Evolutionary conservation across 192 early-diverging fungal genomes (phyloP), one percentile per base, ranked within the genome.

Genomic region (Blastocladiella britannica): DNA sequence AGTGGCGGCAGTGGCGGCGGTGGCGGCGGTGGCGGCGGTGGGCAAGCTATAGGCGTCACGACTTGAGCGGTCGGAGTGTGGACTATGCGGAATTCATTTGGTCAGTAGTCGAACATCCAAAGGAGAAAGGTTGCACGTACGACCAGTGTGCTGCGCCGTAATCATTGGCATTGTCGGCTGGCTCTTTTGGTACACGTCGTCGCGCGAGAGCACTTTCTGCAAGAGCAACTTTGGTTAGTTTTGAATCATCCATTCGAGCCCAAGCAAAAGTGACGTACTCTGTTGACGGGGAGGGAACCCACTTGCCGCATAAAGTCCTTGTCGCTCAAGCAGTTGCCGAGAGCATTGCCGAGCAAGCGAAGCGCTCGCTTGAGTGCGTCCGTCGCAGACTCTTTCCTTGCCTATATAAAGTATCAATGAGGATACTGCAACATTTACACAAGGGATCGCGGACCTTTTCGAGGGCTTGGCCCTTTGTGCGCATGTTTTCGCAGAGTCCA

Each of bases 281-380:
- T 8, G 18, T 27, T 12, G 28, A 5, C 30, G 24, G 28, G 1
- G 26, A 4, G 26, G 6, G 51, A 20, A 25, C 8, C n/a, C 1
- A 78, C 55, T 26, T 62, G 65, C 31, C 57, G 59, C 25, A 77
- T 55, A 66, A 67, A 87, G 43, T 82, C 70, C 67, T 89, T 93
- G 62, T 89, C 84, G 67, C 91, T 87, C 5, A 89, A 65, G 60
- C 89, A 88, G 62, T 87, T 84, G 12, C 91, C 86, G 55, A 94
- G 53, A 20, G 74, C 65, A 57, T 90, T 89, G 53, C 94, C 94
- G 66, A 93, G 93, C 51, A 70, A 66, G 3, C 83, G 77, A 62
- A 95, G 65, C 5, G 89, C 80, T n/a, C 91, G 74, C 67, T 93
- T 97, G 12, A 87, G 58, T 0, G 70, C 91, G 67, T 97, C 94